Evolutionary conservation across 1,284 basidiomycete species (phyloP), one percentile per base, ranked within the genome.

Genomic region (Naganishia sp.): DNA sequence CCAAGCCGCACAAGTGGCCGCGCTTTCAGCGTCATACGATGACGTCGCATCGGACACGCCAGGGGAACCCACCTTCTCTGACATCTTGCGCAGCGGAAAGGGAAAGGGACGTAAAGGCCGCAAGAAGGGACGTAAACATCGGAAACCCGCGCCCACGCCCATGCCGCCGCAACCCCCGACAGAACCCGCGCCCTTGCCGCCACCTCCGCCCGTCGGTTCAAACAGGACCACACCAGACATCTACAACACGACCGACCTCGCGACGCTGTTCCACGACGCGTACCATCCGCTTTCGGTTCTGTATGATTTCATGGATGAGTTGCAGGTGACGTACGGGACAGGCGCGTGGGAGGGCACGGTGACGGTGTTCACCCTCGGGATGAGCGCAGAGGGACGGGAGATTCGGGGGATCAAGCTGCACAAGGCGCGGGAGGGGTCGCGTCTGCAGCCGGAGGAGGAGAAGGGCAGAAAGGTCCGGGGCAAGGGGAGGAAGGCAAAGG

Each of bases 251-350:
- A 66, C 65, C 10, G 69, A 69, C 7, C 67, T 78, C 61, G 46
- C 65, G 21, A 73, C 75, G 1, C 66, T 69, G 6, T 80, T 78
- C 65, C 78, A 79, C 69, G 75, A 79, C 59, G 69, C 67, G 1
- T 81, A 79, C 70, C 79, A 79, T 46, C 54, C 71, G 2, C 48
- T 78, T 9, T 73, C 74, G 25, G 75, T 77, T 9, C 67, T 79
- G 2, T 71, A 75, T 46, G 66, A 66, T 10, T 81, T 81, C 66
- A 73, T 74, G 46, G 72, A 75, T n/a, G 65, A 70, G 25, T 71
- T 80, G 16, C 53, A 18, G 21, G 50, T 66, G 39, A 73, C 67
- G 0, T 80, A 76, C 53, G 36, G 36, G 36, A 39, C 4, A 2
- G 36, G 36, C 10, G 10, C 10, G 36, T 39, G 7, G 36, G 68